These are phyloP conservation scores for Plectosphaerella sp. DNA, from an alignment of 2,329 filamentous ascomycete species.

Conservation along the genomic window DNA sequence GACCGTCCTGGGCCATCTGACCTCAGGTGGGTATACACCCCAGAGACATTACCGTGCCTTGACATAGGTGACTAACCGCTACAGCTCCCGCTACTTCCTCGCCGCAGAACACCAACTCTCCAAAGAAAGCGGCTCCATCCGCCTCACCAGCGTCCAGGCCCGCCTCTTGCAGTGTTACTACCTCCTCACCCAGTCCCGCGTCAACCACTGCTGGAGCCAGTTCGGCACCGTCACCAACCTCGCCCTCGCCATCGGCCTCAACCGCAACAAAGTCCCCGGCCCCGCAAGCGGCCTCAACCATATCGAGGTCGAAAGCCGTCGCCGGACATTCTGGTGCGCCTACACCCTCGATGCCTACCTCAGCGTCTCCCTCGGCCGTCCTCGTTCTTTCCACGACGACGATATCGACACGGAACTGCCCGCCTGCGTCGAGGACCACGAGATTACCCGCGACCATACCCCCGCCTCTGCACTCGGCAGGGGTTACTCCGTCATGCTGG, in stretches of 20 bases:
- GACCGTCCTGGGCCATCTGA: slow-evolving; percentile 6
- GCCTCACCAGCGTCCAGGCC: slow-evolving; percentile 34
- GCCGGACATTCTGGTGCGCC: slow-evolving; percentile 57
- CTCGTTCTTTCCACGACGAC: slow-evolving; percentile 58
- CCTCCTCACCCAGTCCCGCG: slow-evolving; percentile 36
- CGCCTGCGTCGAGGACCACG: slow-evolving; percentile 43
- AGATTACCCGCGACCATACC: slow-evolving; percentile 11
- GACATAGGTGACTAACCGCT: neutral
- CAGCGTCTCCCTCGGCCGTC: slow-evolving; percentile 56
- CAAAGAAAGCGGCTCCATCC: slow-evolving; percentile 30
- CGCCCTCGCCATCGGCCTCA: slow-evolving; percentile 32
- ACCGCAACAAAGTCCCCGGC: slow-evolving; percentile 22
- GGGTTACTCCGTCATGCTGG: slow-evolving; percentile 25
- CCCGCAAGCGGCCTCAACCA: slow-evolving; percentile 17
- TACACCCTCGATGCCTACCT: slow-evolving; percentile 63
- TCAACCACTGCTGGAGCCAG: slow-evolving; percentile 42
- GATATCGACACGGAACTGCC: slow-evolving; percentile 61
- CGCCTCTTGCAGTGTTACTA: slow-evolving; percentile 37
- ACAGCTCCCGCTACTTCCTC: slow-evolving; percentile 24
- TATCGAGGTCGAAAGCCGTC: slow-evolving; percentile 32
- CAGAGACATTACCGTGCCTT: too few species aligned
- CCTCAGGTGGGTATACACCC: slow-evolving; percentile 5
- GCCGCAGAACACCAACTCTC: slow-evolving; percentile 31
- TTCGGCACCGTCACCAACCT: slow-evolving; percentile 38
- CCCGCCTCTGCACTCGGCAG: slow-evolving; percentile 11